Base-by-base conservation (phyloP, 495 filamentous ascomycete species). In the Margaritispora aquatica region DNA sequence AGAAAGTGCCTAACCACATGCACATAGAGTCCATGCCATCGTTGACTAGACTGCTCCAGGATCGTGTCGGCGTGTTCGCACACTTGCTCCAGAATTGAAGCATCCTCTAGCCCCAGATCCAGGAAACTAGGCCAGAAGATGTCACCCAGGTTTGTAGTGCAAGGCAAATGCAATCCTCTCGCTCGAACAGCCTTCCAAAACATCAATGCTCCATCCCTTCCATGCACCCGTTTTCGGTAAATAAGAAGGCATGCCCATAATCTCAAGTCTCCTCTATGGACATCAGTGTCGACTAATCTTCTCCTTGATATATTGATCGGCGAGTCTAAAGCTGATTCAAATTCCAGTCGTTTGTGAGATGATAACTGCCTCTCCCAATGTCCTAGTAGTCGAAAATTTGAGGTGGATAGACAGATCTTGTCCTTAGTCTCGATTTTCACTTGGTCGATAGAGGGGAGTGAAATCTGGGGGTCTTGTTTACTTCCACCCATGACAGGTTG, bases 181-280 rank as follows among this genome's bases (percentile, higher is more conserved):
- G 69, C 61, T 22, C 77, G 76, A 58, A 92, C 70, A 2, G 78
- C 82, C 53, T 77, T 69, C 83, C 85, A 94, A 36, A 91, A 85
- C 36, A 75, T 73, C 17, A 73, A 29, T 2, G 84, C 79, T 0
- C 88, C 88, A 19, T 71, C 60, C 23, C 77, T 65, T 1, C 86
- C 86, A 69, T 88, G 75, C 46, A 78, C 72, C 13, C 86, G 79
- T 60, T 81, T 76, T 34, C 82, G 75, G 62, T 82, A 85, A 29
- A 79, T 74, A 20, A 92, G 71, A 23, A 90, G 71, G 58, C 83
- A 80, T 17, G 79, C 73, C 88, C 88, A 92, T 11, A 90, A 72
- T 15, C 72, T 66, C 55, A 84, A 76, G 64, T 92, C 79, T 21
- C 73, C 60, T 26, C 59, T 63, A 52, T 80, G 68, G 24, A 72